phyloP scores from a whole-genome alignment of 2,329 filamentous ascomycete genomes.

The Trichoderma semiorbis region DNA sequence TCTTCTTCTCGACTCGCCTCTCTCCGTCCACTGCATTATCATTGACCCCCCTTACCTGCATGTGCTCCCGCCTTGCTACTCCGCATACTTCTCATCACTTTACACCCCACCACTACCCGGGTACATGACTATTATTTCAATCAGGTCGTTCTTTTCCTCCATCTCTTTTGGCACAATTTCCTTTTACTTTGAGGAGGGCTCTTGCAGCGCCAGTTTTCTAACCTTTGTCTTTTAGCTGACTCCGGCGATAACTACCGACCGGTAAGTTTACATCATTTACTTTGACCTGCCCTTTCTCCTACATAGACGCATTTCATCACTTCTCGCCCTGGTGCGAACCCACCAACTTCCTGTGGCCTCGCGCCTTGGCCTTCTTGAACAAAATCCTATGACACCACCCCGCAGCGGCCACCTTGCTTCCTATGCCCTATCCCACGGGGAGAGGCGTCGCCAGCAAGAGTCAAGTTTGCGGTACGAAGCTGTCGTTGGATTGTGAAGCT shows the following conservation, averaged over 20 bases:
- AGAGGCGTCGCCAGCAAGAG: not conserved
- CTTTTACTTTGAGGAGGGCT: constrained; percentile 19
- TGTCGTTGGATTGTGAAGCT: not conserved
- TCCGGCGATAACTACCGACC: constrained; percentile 60
- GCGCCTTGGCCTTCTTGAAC: not conserved
- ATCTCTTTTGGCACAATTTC: constrained; percentile 26
- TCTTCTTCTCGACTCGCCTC: constrained; percentile 31
- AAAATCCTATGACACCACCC: constrained; percentile 4
- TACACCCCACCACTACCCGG: constrained; percentile 36
- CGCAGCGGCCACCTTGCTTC: constrained; percentile 1
- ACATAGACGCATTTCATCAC: not conserved
- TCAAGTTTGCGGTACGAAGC: not conserved
- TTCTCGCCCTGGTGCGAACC: not conserved
- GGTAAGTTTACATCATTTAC: constrained; percentile 38
- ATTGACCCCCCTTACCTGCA: constrained; percentile 41
- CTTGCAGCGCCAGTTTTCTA: constrained; percentile 36
- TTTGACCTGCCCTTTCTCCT: not conserved
- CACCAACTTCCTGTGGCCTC: not conserved
- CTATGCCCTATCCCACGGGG: not conserved
- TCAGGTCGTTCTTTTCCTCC: constrained; percentile 24
- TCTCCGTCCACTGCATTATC: constrained; percentile 34
- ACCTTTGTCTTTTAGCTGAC: constrained; percentile 49
- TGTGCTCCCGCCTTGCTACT: constrained; percentile 46
- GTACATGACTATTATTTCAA: constrained; percentile 32
- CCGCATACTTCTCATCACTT: constrained; percentile 35